Evolutionary conservation across 805 yeast species (phyloP).

Genomic region (Lachancea sp.): DNA sequence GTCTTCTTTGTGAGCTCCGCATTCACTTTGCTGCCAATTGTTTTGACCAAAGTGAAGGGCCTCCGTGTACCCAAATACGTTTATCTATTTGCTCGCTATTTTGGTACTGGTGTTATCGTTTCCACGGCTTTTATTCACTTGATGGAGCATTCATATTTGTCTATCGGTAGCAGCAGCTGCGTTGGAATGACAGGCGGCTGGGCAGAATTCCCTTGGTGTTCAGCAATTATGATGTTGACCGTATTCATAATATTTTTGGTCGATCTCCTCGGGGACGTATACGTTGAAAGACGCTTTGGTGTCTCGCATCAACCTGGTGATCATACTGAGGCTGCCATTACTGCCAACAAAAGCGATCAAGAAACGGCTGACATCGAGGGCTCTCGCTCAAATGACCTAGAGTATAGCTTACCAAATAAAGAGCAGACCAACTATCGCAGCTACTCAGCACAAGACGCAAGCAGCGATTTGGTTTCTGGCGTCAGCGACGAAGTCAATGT

Average conservation of each 20-base stretch:
- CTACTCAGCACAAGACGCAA: constrained; percentile 22
- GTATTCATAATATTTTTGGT: constrained; percentile 41
- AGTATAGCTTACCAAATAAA: neutral
- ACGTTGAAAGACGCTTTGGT: constrained; percentile 32
- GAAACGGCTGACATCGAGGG: constrained; percentile 9
- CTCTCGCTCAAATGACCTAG: neutral
- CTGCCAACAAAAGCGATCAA: constrained; percentile 8
- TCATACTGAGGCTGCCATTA: constrained; percentile 5
- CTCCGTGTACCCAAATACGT: constrained; percentile 44
- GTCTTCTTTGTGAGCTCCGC: constrained; percentile 52
- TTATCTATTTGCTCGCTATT: constrained; percentile 63
- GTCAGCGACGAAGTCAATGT: constrained; percentile 10
- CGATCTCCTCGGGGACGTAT: constrained; percentile 44
- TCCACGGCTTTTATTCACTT: constrained; percentile 78
- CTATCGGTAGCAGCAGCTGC: constrained; percentile 43
- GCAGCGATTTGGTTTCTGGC: constrained; percentile 38
- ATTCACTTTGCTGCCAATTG: constrained; percentile 55
- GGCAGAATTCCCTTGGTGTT: constrained; percentile 49
- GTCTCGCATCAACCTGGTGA: neutral
- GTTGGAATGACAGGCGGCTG: constrained; percentile 47
- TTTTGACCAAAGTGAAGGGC: constrained; percentile 27
- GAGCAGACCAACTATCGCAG: neutral
- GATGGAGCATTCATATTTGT: constrained; percentile 36
- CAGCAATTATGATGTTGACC: constrained; percentile 46
- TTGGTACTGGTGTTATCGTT: constrained; percentile 79